Evolutionary conservation across 306 rosid species (phyloP), one percentile per base, ranked within the genome.

Genomic region (Pyrus communis): DNA sequence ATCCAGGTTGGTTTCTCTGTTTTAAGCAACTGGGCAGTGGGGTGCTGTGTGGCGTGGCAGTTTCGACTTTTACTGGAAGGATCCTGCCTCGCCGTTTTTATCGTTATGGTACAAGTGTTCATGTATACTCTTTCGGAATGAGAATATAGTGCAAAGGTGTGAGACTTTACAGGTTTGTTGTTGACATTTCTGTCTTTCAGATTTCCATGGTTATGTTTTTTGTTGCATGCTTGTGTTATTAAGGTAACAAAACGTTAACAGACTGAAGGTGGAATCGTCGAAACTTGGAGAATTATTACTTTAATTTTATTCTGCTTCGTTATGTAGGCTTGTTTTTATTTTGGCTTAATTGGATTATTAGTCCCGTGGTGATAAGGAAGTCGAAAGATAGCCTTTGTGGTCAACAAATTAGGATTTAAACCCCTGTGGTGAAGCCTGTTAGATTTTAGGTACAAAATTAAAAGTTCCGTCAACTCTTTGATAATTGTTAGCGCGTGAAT

Each of bases 141-240:
- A 30, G 28, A 80, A 68, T 54, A 42, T 55, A 67, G 30, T 42
- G 59, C 69, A 27, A 18, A 42, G 69, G 77, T 74, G 27, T 74
- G 60, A 11, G 25, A 58, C 21, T 38, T 22, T 18, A 31, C 30
- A 4, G 28, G 11, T 63, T 60, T 30, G 42, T 42, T 49, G 49
- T 9, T 18, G 25, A 18, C 70, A 33, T 35, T 33, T 9, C 49
- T 33, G 49, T 19, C 42, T 30, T 30, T 30, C 7, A 15, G 19
- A 63, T 28, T 14, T 21, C 9, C 8, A 2, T 64, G 43, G 9
- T 62, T 14, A 9, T 27, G 67, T 28, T 28, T 27, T 62, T 27
- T 28, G 12, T 9, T 58, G 9, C 2, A 58, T 49, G 55, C 8
- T 15, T 15, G 2, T 49, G 55, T 4, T 49, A 4, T 25, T 61